Conservation (phyloP, 306 rosid species). For the Luffa acutangula region DNA sequence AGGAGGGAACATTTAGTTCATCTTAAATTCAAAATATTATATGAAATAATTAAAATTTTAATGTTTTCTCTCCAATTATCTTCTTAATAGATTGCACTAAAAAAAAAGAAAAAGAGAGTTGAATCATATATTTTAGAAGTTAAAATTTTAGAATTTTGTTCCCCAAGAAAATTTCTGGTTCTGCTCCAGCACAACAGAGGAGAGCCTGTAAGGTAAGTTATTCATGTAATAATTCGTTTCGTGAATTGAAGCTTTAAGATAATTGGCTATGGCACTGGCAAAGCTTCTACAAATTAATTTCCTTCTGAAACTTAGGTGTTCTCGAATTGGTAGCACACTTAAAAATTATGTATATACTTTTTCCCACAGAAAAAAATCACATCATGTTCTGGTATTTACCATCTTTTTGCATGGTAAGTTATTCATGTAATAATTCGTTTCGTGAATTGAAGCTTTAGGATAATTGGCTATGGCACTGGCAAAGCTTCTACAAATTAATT, state of each 20-base stretch:
- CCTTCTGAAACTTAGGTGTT: background rate
- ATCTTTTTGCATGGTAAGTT: background rate
- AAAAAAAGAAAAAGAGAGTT: too few species aligned
- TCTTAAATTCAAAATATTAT: background rate
- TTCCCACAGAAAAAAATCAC: background rate
- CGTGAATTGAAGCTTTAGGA: background rate
- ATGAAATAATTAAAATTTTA: too few species aligned
- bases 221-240: background rate
- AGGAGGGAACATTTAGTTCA: background rate
- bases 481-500: background rate
- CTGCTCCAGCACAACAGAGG: background rate
- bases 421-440: background rate
- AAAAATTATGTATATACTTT: background rate
- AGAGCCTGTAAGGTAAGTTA: background rate
- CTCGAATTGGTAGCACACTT: background rate
- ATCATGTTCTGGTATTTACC: background rate
- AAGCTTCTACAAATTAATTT: background rate
- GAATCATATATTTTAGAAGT: background rate
- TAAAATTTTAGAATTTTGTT: too few species aligned
- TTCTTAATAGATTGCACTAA: background rate
- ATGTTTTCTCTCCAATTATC: background rate
- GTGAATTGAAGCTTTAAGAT: background rate
- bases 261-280: background rate
- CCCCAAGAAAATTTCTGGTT: background rate
- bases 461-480: background rate